Evolutionary conservation across 2,329 filamentous ascomycete species (phyloP), one percentile per base, ranked within the genome.

Genomic region (Fusarium heterosporum): DNA sequence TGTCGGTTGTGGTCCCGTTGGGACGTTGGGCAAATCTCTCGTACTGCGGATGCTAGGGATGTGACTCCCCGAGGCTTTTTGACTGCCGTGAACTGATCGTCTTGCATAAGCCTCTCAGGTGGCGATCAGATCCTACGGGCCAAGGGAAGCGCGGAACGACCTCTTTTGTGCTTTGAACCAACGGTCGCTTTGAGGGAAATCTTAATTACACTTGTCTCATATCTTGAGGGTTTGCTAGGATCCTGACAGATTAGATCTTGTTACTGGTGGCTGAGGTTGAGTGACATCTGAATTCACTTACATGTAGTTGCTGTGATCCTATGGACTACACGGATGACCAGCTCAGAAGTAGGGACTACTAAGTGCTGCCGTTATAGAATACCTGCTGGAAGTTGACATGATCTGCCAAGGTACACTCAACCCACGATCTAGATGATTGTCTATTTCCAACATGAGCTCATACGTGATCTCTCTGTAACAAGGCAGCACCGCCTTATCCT

Each of bases 1-100:
- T 32, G 48, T 64, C 39, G 64, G 63, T 57, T 41, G n/a, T 42
- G 56, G 42, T 32, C 25, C 42, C 25, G 30, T 28, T 30, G 32
- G 57, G 25, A n/a, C 14, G 29, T 36, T 28, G 29, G 36, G 29
- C 28, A 38, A 66, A 66, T 64, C 40, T 67, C 63, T 66, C 51
- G 34, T 52, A 12, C 4, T 25, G 17, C 51, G 51, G 57, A 38
- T 52, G 39, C 57, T 61, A 43, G 56, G 58, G 34, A 39, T 40
- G 11, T 17, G 11, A 26, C 47, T 26, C 46, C 61, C 46, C 52
- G 49, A 55, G 32, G 29, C 25, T 47, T 34, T 36, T 34, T 30
- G 58, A 56, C 34, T 57, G 39, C 59, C 41, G 50, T 48, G 4
- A 28, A 48, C 42, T 29, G 28, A 19, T 28, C n/a, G n/a, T 58